phyloP scores from a whole-genome alignment of 257 asterid genomes.

The Nicotiana paniculata region DNA sequence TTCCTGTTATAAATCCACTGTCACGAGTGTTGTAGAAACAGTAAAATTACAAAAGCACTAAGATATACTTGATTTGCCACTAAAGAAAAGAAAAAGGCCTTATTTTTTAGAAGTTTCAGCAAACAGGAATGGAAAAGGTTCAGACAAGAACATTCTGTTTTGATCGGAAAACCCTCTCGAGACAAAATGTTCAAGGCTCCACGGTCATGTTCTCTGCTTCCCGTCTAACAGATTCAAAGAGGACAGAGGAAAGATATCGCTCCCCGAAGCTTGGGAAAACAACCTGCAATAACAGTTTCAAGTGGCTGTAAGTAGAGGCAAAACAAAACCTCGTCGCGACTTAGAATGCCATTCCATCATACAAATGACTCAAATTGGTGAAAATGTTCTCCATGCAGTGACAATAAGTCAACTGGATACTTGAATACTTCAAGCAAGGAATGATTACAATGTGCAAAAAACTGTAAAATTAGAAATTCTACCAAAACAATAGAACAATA shows the following conservation, averaged over 20 bases:
- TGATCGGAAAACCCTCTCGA: background rate
- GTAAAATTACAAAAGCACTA: background rate
- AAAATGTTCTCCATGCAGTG: background rate
- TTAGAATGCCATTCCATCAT: background rate
- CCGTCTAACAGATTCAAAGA: slow-evolving; percentile 62
- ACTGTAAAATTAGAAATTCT: background rate
- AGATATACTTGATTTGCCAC: background rate
- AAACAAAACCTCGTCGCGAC: background rate
- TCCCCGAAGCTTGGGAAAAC: slow-evolving; percentile 92
- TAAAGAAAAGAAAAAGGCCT: background rate
- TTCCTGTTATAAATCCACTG: background rate
- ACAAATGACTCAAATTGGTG: background rate
- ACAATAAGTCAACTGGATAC: background rate
- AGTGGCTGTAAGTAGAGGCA: background rate
- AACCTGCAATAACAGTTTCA: slow-evolving; percentile 33
- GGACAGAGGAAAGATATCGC: slow-evolving; percentile 80
- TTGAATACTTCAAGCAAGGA: background rate
- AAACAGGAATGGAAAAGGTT: background rate
- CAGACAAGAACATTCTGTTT: background rate
- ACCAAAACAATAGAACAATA: background rate
- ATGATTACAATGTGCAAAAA: background rate
- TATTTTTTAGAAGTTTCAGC: background rate
- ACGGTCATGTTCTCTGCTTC: slow-evolving; percentile 80
- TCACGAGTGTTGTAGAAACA: background rate
- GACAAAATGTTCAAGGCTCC: slow-evolving; percentile 41